phyloP scores from a whole-genome alignment of 1,284 basidiomycete genomes.

The Cystobasidium pallidum region DNA sequence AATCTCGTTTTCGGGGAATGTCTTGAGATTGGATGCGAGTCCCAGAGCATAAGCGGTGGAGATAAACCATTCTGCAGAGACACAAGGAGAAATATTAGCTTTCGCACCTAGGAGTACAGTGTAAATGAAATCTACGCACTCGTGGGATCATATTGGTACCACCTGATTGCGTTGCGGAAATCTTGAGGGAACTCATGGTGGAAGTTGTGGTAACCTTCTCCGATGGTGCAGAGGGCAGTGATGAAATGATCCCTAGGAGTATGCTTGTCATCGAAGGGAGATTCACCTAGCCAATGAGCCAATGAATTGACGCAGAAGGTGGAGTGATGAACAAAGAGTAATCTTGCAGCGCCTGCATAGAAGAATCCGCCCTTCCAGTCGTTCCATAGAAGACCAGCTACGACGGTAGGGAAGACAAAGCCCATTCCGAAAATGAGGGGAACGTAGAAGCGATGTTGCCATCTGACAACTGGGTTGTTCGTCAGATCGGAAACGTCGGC shows the following conservation, averaged over 20 bases:
- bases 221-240: constrained; percentile 83
- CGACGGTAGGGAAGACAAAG: constrained; percentile 71
- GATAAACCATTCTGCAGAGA: too few species aligned
- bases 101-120: too few species aligned
- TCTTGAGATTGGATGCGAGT: constrained; percentile 82
- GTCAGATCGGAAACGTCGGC: constrained; percentile 84
- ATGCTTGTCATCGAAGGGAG: constrained; percentile 93
- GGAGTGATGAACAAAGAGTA: constrained; percentile 88
- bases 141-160: constrained; percentile 86
- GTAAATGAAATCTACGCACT: background rate
- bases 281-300: constrained; percentile 89
- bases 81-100: too few species aligned
- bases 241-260: constrained; percentile 85
- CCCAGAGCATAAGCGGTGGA: constrained; percentile 67
- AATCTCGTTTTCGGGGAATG: constrained; percentile 92
- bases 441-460: constrained; percentile 85
- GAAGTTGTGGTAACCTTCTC: constrained; percentile 96
- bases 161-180: constrained; percentile 88
- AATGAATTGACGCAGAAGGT: constrained; percentile 95
- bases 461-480: constrained; percentile 74
- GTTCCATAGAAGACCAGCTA: constrained; percentile 79
- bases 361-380: constrained; percentile 83
- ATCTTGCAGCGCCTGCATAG: constrained; percentile 79
- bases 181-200: constrained; percentile 60
- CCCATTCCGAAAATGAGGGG: constrained; percentile 72